These are phyloP conservation scores for Erythrophleum ivorense DNA, from an alignment of 331 rosid genomes.

Conservation along the genomic window DNA sequence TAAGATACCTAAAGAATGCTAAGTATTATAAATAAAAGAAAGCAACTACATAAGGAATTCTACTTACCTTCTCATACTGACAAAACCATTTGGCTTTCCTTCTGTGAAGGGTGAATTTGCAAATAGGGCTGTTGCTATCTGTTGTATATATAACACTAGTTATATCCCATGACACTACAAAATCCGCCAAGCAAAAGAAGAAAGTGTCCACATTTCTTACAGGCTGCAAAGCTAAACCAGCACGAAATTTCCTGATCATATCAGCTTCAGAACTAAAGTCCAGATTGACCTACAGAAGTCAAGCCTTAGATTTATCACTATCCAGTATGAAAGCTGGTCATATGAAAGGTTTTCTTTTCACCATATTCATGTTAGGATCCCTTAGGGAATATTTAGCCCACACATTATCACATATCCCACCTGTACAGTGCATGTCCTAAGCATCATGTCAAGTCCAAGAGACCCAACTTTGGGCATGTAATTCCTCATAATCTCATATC, in stretches of 20 bases:
- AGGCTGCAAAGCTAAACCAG: constrained; percentile 95
- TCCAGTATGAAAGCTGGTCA: constrained; percentile 23
- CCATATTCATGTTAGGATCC: constrained; percentile 14
- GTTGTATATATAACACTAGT: constrained; percentile 45
- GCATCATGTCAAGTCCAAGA: constrained; percentile 99
- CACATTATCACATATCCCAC: constrained; percentile 48
- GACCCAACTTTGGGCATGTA: constrained; percentile 99
- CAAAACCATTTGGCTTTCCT: constrained; percentile 94
- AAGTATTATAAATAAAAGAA: constrained; percentile 3
- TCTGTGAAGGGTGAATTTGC: constrained; percentile 97
- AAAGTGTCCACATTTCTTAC: constrained; percentile 55
- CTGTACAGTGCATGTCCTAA: constrained; percentile 99
- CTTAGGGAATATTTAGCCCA: constrained; percentile 6
- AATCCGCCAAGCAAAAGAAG: constrained; percentile 25
- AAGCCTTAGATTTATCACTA: constrained; percentile 27
- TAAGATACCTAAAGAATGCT: constrained; percentile 18
- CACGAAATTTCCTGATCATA: constrained; percentile 93
- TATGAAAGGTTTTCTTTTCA: constrained; percentile 18
- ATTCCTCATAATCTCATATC: constrained; percentile 91
- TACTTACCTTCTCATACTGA: constrained; percentile 91
- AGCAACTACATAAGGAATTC: constrained; percentile 35
- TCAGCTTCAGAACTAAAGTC: constrained; percentile 95
- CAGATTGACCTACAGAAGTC: constrained; percentile 74
- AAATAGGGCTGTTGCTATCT: constrained; percentile 98
- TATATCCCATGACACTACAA: constrained; percentile 40